Percentiles rank a stretch among this genome's conserved stretches.
Evolutionary conservation across 306 rosid species (phyloP).

Genomic region (Vigna hirtella): DNA sequence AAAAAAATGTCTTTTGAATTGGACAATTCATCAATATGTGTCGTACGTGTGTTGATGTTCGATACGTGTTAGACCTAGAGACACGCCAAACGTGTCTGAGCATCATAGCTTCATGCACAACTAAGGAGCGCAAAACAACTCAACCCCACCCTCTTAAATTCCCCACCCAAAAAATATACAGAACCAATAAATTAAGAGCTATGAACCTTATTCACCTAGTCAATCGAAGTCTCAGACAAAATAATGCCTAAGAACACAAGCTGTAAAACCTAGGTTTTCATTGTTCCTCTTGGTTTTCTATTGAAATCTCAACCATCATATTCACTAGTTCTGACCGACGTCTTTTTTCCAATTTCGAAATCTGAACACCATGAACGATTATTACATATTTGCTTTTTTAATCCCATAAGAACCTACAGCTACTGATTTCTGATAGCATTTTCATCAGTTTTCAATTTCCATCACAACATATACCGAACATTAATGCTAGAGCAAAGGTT

Average conservation of each 20-base stretch:
- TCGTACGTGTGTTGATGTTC: too few relatives aligned
- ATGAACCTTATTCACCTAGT: too few relatives aligned
- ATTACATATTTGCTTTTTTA: neutral
- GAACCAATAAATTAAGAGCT: too few relatives aligned
- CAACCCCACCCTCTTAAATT: too few relatives aligned
- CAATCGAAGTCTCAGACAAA: neutral
- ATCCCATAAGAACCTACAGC: constrained; percentile 21
- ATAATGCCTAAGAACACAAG: neutral
- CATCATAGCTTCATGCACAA: too few relatives aligned
- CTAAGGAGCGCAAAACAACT: too few relatives aligned
- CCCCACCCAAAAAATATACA: too few relatives aligned
- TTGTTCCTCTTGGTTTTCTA: constrained; percentile 14
- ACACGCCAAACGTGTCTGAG: too few relatives aligned
- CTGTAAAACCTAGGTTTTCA: constrained; percentile 15
- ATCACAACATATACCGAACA: constrained; percentile 40
- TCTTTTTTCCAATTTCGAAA: constrained; percentile 15
- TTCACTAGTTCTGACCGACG: constrained; percentile 9
- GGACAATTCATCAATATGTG: too few relatives aligned
- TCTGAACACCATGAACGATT: constrained; percentile 7
- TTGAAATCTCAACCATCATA: constrained; percentile 9
- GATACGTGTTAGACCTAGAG: too few relatives aligned
- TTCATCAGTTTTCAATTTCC: constrained; percentile 16
- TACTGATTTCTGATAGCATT: constrained; percentile 27
- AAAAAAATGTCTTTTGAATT: too few relatives aligned
- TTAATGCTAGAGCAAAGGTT: constrained; percentile 26